These are phyloP conservation scores for Lodderomyces parapsilosis DNA, from an alignment of 1,139 yeast genomes.

Conservation along the genomic window DNA sequence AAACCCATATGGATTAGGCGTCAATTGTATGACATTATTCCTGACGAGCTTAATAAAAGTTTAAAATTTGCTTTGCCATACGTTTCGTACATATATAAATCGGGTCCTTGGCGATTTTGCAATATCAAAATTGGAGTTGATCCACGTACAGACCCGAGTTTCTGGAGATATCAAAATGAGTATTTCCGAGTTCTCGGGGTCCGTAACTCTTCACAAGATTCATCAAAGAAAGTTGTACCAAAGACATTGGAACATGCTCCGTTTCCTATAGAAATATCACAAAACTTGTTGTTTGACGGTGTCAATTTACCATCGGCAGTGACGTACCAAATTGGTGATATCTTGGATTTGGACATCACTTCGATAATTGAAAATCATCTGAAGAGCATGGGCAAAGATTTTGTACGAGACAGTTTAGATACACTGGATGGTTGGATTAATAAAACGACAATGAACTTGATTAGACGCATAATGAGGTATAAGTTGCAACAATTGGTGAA, in stretches of 20 bases:
- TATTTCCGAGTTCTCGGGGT: constrained; percentile 60
- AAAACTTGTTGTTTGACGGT: constrained; percentile 72
- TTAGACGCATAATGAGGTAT: constrained; percentile 70
- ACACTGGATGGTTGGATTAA: constrained; percentile 76
- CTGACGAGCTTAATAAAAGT: constrained; percentile 48
- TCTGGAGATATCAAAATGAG: constrained; percentile 78
- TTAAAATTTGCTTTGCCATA: constrained; percentile 80
- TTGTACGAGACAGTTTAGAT: constrained; percentile 42
- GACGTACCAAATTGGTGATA: constrained; percentile 80
- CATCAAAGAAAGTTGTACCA: constrained; percentile 12
- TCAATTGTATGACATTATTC: constrained; percentile 63
- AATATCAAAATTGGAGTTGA: constrained; percentile 77
- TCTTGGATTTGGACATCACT: constrained; percentile 63
- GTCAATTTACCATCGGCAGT: constrained; percentile 63
- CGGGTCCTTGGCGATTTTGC: constrained; percentile 97
- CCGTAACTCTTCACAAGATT: constrained; percentile 20
- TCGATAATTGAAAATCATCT: constrained; percentile 41
- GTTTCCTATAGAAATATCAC: constrained; percentile 31
- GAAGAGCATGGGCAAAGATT: constrained; percentile 36
- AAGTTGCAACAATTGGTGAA: constrained; percentile 58
- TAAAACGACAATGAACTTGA: constrained; percentile 56
- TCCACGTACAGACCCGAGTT: constrained; percentile 57
- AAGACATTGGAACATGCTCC: constrained; percentile 9
- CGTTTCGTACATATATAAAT: constrained; percentile 73
- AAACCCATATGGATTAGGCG: constrained; percentile 89